Percentiles rank a stretch among this genome's conserved stretches.
These are phyloP conservation scores for Tetrapisispora fleetii DNA, from an alignment of 805 yeast genomes.

Conservation along the genomic window DNA sequence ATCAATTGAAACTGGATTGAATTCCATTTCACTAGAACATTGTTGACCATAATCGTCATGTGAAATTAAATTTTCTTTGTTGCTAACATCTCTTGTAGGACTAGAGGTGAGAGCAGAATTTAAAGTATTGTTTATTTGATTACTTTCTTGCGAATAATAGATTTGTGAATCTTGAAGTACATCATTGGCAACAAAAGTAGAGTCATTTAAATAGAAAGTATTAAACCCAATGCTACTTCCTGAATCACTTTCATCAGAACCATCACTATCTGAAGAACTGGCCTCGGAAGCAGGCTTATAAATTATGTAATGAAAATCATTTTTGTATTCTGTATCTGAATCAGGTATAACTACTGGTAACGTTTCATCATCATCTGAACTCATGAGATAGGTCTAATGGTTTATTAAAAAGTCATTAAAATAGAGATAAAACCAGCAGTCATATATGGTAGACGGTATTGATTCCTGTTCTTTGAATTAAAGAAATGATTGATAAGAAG, in stretches of 20 bases:
- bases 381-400: slow-evolving; percentile 1
- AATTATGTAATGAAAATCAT: background rate
- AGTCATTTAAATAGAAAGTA: background rate
- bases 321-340: slow-evolving; percentile 1
- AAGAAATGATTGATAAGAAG: background rate
- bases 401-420: background rate
- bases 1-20: too few species aligned
- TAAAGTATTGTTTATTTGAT: background rate
- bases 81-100: background rate
- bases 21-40: too few species aligned
- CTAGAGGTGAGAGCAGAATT: background rate
- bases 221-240: background rate
- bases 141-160: background rate
- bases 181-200: background rate
- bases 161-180: background rate
- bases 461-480: background rate
- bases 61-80: background rate
- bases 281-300: background rate
- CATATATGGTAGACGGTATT: background rate
- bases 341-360: slow-evolving; percentile 1
- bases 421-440: too few species aligned
- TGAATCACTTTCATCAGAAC: background rate
- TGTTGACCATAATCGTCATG: background rate
- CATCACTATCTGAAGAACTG: background rate
- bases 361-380: slow-evolving; percentile 1